These are phyloP conservation scores for Amoeboaphelidium occidentale DNA, from an alignment of 371 early-diverging fungal species.

Conservation along the genomic window DNA sequence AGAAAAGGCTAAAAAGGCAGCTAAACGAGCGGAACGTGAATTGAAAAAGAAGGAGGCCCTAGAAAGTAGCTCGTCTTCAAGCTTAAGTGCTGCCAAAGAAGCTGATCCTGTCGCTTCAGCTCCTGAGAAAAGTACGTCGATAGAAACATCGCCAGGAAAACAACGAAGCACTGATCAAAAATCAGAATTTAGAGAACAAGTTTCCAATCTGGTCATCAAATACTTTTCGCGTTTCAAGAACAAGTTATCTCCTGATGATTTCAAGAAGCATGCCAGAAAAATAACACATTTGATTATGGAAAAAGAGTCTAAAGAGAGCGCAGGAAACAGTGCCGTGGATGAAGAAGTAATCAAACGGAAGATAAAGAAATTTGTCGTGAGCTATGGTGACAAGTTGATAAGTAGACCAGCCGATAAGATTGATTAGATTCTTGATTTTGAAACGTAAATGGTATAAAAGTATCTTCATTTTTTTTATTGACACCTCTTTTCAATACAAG, in stretches of 20 bases:
- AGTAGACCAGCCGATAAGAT: too few relatives aligned
- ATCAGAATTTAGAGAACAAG: neutral
- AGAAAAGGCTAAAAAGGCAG: neutral
- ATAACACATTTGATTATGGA: neutral
- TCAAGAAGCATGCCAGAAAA: neutral
- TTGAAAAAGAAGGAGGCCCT: neutral
- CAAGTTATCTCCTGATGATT: neutral
- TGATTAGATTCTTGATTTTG: too few relatives aligned
- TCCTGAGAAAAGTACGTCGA: too few relatives aligned
- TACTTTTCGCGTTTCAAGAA: neutral
- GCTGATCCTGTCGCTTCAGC: neutral
- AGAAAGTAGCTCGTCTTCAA: neutral
- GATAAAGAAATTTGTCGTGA: neutral
- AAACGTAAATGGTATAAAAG: neutral
- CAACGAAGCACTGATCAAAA: too few relatives aligned
- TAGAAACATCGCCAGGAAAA: too few relatives aligned
- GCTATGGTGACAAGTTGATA: neutral
- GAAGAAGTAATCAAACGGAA: too few relatives aligned
- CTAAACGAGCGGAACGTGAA: neutral
- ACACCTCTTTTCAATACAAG: slow-evolving; percentile 66
- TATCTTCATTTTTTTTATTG: slow-evolving; percentile 12
- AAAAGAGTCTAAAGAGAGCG: neutral
- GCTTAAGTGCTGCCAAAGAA: neutral
- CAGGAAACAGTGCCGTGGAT: too few relatives aligned
- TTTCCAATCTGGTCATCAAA: neutral